Percentiles rank a stretch among this genome's conserved stretches.
phyloP scores from a whole-genome alignment of 495 filamentous ascomycete species.

The Hyaloscypha finlandica region DNA sequence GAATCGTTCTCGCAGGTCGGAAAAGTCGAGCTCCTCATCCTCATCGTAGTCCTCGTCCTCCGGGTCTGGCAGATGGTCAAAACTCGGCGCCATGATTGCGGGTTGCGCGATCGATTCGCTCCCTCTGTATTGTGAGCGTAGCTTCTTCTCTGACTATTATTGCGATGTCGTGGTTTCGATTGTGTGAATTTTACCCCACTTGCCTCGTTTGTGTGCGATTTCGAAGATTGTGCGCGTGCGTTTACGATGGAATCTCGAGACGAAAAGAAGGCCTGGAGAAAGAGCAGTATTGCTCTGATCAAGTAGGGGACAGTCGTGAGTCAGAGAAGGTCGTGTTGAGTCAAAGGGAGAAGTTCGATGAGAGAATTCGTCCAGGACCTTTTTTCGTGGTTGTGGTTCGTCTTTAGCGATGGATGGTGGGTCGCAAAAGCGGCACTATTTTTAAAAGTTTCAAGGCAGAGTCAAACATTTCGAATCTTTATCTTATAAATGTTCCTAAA shows the following conservation, averaged over 20 bases:
- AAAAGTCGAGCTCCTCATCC: constrained; percentile 91
- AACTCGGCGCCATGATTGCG: constrained; percentile 59
- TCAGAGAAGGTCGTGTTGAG: neutral
- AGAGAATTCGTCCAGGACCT: neutral
- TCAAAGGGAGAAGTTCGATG: neutral
- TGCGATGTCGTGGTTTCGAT: neutral
- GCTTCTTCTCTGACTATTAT: neutral
- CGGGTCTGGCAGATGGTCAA: constrained; percentile 67
- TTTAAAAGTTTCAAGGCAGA: neutral
- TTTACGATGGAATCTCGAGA: neutral
- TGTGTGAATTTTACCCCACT: constrained; percentile 25
- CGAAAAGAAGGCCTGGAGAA: neutral
- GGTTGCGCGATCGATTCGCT: constrained; percentile 13
- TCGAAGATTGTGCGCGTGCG: neutral
- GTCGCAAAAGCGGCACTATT: neutral
- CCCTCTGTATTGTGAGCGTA: neutral
- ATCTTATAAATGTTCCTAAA: neutral
- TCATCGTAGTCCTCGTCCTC: constrained; percentile 88
- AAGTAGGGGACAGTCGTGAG: neutral
- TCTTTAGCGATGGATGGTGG: neutral
- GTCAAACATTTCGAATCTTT: neutral
- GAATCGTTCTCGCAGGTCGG: constrained; percentile 87
- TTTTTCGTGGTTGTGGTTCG: constrained; percentile 8
- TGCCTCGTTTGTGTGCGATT: constrained; percentile 12
- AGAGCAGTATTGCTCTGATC: neutral